A percentile compares a stretch with the other conserved stretches of the same genome.
Evolutionary conservation across 306 rosid genomes (phyloP).

Genomic region (Cucurbita pepo): DNA sequence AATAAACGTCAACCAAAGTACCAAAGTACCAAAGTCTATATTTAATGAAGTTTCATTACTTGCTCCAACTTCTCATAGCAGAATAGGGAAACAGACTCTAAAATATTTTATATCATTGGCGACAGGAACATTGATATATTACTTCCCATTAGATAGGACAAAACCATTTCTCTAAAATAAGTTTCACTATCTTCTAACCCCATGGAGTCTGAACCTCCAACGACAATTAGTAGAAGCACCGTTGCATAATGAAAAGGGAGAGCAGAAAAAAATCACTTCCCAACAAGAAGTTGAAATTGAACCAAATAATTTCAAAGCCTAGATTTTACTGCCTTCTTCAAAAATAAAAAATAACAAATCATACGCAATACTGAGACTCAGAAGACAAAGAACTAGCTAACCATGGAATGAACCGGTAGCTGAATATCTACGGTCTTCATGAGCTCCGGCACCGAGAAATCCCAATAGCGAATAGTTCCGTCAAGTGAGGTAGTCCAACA

Average conservation of each 20-base stretch:
- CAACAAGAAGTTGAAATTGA: background rate
- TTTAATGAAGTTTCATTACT: background rate
- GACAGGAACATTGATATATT: background rate
- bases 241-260: background rate
- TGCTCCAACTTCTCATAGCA: background rate
- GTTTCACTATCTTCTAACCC: background rate
- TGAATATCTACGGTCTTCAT: slow-evolving; percentile 34
- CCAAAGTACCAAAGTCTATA: background rate
- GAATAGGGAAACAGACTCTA: background rate
- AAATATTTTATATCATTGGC: background rate
- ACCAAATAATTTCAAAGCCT: background rate
- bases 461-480: slow-evolving; percentile 78
- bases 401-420: slow-evolving; percentile 65
- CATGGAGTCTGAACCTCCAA: background rate
- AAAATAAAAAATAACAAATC: too few relatives aligned
- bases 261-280: background rate
- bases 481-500: slow-evolving; percentile 85
- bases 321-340: background rate
- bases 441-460: slow-evolving; percentile 48
- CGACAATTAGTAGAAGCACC: background rate
- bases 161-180: background rate
- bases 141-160: background rate
- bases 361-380: background rate
- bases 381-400: slow-evolving; percentile 7
- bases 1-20: background rate